Evolutionary conservation across 2,329 filamentous ascomycete species (phyloP).

Genomic region (Atkinsonella hypoxylon): DNA sequence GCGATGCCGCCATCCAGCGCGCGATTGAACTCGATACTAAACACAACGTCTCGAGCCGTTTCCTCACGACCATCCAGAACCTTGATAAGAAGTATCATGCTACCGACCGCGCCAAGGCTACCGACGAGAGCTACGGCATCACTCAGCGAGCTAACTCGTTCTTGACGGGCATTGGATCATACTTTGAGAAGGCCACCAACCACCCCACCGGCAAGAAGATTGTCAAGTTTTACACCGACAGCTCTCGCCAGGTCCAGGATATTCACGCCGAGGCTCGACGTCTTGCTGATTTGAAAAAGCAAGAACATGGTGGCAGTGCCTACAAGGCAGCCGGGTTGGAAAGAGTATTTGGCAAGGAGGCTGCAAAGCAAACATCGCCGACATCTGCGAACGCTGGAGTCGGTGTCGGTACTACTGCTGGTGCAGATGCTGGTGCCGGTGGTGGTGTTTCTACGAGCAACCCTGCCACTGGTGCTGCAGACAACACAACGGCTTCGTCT

Average conservation of each 20-base stretch:
- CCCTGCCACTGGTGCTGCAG: slow-evolving; percentile 6
- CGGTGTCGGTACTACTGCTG: slow-evolving; percentile 1
- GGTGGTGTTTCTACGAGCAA: not conserved
- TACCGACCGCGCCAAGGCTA: slow-evolving; percentile 69
- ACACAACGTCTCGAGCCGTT: slow-evolving; percentile 73
- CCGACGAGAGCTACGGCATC: slow-evolving; percentile 78
- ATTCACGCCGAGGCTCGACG: slow-evolving; percentile 86
- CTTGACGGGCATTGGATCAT: slow-evolving; percentile 59
- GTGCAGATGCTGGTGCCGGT: slow-evolving; percentile 1
- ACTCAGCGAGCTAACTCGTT: slow-evolving; percentile 56
- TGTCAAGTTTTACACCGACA: slow-evolving; percentile 74
- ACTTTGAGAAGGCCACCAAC: slow-evolving; percentile 86
- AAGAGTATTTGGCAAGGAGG: slow-evolving; percentile 44
- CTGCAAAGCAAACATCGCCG: slow-evolving; percentile 22
- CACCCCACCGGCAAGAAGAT: slow-evolving; percentile 84
- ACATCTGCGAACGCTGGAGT: slow-evolving; percentile 9
- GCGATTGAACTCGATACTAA: slow-evolving; percentile 82
- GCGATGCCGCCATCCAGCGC: slow-evolving; percentile 59
- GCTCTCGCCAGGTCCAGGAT: slow-evolving; percentile 82
- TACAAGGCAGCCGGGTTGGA: slow-evolving; percentile 48
- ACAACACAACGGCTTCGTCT: slow-evolving; percentile 9
- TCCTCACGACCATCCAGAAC: slow-evolving; percentile 61
- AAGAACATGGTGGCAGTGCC: slow-evolving; percentile 45
- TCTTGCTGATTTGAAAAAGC: slow-evolving; percentile 76
- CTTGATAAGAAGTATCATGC: slow-evolving; percentile 84